Base-by-base conservation (phyloP, 805 yeast species). In the Lipomyces yamadae region DNA sequence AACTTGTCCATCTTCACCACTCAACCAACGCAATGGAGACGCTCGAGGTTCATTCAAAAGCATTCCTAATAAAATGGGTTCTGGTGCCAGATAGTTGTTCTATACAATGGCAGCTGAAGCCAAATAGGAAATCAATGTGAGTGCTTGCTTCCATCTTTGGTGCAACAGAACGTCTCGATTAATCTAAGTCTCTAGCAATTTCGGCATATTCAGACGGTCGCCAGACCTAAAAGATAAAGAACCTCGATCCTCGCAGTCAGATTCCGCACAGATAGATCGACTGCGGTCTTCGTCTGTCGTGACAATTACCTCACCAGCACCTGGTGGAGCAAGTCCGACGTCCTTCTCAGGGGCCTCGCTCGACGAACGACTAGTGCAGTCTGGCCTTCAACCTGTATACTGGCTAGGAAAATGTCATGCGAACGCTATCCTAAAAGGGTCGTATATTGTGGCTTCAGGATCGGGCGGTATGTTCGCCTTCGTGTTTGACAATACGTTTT, bases 61-160 rank as follows among this genome's bases (percentile, higher is more conserved):
- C 95, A 65, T 94, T 91, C 74, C 86, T 92, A 69, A 90, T 93
- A 74, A 91, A 94, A 73, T 95, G 98, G 98, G 87, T 93, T 63
- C 85, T 87, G 69, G 90, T 90, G 5, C 89, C 90, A 0, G 89
- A 86, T 52, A 84, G 86, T 66, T 84, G 88, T 37, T 76, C 82
- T 24, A 84, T 94, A 56, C 85, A 85, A 68, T 94, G 95, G 90
- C 93, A 89, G 74, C 83, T 92, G 61, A 88, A 88, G 73, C 98
- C 98, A 1, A 76, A 88, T 69, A 88, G 87, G 74, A 84, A 85
- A 71, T 85, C 90, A 15, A 84, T 89, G 76, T 61, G 65, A 50
- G 68, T 53, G 13, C 18, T n/a, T 24, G 24, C 24, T 24, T 24
- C 32, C 32, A 37, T 56, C n/a, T 52, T 54, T 18, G 50, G 10